Evolutionary conservation across 2,329 filamentous ascomycete species (phyloP), one percentile per base, ranked within the genome.

Genomic region (Clonostachys rhizophaga): DNA sequence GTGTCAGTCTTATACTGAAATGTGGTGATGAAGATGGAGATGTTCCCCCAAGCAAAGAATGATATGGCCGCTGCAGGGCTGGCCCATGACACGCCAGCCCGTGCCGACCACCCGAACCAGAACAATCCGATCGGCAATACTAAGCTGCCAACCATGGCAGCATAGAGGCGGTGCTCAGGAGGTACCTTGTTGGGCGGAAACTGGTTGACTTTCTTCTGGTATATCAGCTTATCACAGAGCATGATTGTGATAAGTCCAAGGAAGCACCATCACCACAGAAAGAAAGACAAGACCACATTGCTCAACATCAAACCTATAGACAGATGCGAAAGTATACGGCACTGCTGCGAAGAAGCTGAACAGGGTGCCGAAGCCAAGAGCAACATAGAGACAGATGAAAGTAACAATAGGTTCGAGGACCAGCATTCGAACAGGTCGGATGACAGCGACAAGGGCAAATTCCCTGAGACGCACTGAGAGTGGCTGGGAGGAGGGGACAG

Each of bases 361-460:
- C 1, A 79, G 62, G 0, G 75, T 74, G 5, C 71, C 76, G 47
- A 79, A 80, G 44, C 72, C 69, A 53, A 70, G 72, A 0, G 75
- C 63, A 0, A 73, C 66, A 52, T 79, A 80, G 1, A 80, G 55
- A 40, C 69, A 73, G 37, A 72, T 60, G 47, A 83, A 79, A 11
- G 75, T 73, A 2, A 85, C 75, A 36, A 87, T 83, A 3, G 83
- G 82, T 54, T 87, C 83, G 1, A 75, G 74, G 37, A 82, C 56
- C 8, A 86, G 67, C 70, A 87, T 82, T 40, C 74, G 69, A 1
- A 82, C 16, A 0, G 80, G 80, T 11, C 78, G 67, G 14, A 77
- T 49, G 2, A 79, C 58, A 2, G 72, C 69, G 1, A 70, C 60
- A 0, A 69, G 62, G 4, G 72, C 50, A 48, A 76, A 74, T 2